Conservation (phyloP, 2,329 filamentous ascomycete species). For the Trematosphaeria pertusa region DNA sequence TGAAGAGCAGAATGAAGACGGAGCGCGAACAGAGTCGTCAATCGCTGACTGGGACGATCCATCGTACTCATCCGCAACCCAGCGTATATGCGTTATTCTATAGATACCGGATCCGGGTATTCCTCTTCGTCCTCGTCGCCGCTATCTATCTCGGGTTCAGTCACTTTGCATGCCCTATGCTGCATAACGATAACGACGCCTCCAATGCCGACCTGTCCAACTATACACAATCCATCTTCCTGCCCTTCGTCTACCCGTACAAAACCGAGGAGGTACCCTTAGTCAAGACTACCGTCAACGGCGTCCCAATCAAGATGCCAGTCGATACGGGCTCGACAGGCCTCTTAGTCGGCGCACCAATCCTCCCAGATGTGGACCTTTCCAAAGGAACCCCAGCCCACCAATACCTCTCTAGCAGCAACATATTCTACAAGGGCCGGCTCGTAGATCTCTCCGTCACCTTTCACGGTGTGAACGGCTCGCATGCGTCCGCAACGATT, state of each 20-base stretch:
- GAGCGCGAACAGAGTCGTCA: too few relatives aligned
- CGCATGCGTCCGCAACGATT: conserved; percentile 31
- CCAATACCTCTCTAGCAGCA: conserved; percentile 44
- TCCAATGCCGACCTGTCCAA: conserved; percentile 15
- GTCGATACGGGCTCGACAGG: conserved; percentile 47
- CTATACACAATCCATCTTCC: conserved; percentile 36
- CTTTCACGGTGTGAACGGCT: conserved; percentile 30
- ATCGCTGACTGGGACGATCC: too few relatives aligned
- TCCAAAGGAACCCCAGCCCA: conserved; percentile 34
- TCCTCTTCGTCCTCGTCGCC: too few relatives aligned
- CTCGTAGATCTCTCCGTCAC: conserved; percentile 36
- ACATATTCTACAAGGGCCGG: conserved; percentile 41
- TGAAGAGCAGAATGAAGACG: too few relatives aligned
- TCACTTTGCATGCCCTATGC: too few relatives aligned
- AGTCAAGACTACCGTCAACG: conserved; percentile 36
- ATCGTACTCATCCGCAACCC: too few relatives aligned
- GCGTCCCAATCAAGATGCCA: conserved; percentile 38
- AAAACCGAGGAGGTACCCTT: conserved; percentile 31
- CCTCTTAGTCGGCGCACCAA: conserved; percentile 40
- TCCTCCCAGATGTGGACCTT: conserved; percentile 34
- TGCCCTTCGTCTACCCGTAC: conserved; percentile 41
- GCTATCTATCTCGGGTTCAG: too few relatives aligned
- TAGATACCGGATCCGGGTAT: too few relatives aligned
- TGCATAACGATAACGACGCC: too few relatives aligned
- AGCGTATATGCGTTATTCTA: too few relatives aligned